Evolutionary conservation across 208 protist genomes (phyloP).

Genomic region (Wallacemonas collosoma): DNA sequence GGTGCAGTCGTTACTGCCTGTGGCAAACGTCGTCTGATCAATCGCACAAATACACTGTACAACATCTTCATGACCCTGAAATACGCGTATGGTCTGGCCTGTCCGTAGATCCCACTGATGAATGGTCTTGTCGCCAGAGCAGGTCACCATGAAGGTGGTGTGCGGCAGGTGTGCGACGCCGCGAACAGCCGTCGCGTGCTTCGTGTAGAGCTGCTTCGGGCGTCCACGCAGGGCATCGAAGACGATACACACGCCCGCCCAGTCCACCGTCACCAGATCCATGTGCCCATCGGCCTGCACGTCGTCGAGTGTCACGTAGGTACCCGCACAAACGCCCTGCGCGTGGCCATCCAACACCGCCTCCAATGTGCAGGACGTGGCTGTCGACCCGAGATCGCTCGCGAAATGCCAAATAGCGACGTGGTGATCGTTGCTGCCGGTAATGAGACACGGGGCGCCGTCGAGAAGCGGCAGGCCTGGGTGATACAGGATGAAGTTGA

Average conservation of each 20-base stretch:
- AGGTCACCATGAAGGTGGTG: constrained; percentile 50
- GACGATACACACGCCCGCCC: constrained; percentile 60
- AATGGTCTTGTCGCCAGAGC: constrained; percentile 83
- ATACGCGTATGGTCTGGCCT: constrained; percentile 47
- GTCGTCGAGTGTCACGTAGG: constrained; percentile 25
- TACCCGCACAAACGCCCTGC: constrained; percentile 62
- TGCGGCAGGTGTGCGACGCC: constrained; percentile 60
- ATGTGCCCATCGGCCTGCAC: constrained; percentile 14
- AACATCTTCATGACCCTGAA: constrained; percentile 45
- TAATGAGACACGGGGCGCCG: constrained; percentile 53
- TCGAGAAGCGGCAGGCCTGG: constrained; percentile 36
- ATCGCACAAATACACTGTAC: constrained; percentile 55
- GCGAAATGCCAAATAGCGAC: constrained; percentile 61
- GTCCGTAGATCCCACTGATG: constrained; percentile 70
- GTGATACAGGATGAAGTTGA: constrained; percentile 79
- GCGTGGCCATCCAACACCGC: constrained; percentile 72
- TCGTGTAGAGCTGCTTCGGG: constrained; percentile 50
- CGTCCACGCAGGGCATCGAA: constrained; percentile 62
- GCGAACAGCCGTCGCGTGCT: constrained; percentile 63
- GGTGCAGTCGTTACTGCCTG: constrained; percentile 55
- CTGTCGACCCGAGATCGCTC: background rate
- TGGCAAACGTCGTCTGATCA: constrained; percentile 39
- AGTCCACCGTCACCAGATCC: constrained; percentile 81
- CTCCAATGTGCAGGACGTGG: constrained; percentile 35
- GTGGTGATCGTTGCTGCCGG: constrained; percentile 77